Evolutionary conservation across 257 asterid species (phyloP), one percentile per base, ranked within the genome.

Genomic region (Solanum chmielewskii): DNA sequence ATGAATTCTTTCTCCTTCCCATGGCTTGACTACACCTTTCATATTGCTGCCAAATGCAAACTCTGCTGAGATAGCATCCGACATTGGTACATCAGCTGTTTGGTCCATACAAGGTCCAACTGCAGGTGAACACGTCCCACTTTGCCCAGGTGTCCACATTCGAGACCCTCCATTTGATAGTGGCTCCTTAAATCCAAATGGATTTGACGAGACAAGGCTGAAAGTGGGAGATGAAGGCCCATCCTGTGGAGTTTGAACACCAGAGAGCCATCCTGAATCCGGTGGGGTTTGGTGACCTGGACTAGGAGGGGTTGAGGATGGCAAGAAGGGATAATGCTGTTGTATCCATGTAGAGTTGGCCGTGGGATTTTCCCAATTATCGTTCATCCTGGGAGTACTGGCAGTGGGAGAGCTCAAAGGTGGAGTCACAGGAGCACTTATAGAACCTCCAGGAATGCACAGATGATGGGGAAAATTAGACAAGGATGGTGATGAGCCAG

Each of bases 1-100:
- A 25, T 97, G 99, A 85, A 95, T 97, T 89, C 96, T 94, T 90
- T 97, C 99, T 15, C 98, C 99, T 93, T 95, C 98, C 99, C 99
- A 97, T 20, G 99, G 93, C 85, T 93, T 97, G 86, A 97, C 99
- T 42, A 97, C 86, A 42, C 98, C 98, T 91, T 62, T 91, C 21
- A 89, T 69, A 68, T 90, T 96, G 90, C 91, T 92, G 14, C 99
- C 98, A 86, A 97, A 96, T 39, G 99, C 99, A 90, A 96, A 97
- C 94, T 97, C 99, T 11, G 96, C 93, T 49, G 98, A 92, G 83
- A 94, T 91, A 35, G 93, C 96, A 88, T 97, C 99, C 0, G 93
- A 88, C 99, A 97, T 97, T 15, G 99, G 98, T 29, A 97, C 94
- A 92, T 97, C 99, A 25, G 94, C 96, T 20, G 93, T 94, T 78